phyloP scores from a whole-genome alignment of 1,284 basidiomycete genomes.

The Erythrobasidium hasegawianum region DNA sequence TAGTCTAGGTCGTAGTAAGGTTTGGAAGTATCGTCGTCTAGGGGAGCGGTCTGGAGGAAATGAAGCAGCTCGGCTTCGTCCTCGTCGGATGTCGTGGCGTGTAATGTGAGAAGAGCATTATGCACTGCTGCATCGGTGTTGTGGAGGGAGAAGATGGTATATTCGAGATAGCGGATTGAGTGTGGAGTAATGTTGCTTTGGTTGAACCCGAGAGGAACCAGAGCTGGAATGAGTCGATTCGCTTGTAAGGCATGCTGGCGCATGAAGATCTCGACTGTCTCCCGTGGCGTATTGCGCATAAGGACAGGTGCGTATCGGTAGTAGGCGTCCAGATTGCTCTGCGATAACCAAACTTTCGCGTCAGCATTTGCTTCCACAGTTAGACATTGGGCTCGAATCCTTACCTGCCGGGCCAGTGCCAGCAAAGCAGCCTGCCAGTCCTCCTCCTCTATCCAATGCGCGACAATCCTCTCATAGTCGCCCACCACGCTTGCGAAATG shows the following conservation, averaged over 20 bases:
- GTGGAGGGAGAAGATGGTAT: conserved; percentile 72
- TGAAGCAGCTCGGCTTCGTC: conserved; percentile 71
- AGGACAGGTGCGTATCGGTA: conserved; percentile 88
- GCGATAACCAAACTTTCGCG: conserved; percentile 50
- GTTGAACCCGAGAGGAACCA: conserved; percentile 70
- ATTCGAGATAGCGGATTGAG: conserved; percentile 79
- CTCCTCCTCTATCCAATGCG: conserved; percentile 87
- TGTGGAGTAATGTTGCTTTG: conserved; percentile 59
- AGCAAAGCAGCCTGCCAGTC: conserved; percentile 89
- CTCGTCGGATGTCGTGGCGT: conserved; percentile 56
- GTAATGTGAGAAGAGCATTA: conserved; percentile 87
- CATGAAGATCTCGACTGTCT: conserved; percentile 88
- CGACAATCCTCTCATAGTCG: conserved; percentile 80
- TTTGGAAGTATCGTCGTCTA: conserved; percentile 73
- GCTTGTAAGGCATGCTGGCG: conserved; percentile 75
- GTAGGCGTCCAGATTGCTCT: conserved; percentile 67
- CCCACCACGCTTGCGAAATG: conserved; percentile 80
- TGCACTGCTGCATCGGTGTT: conserved; percentile 83
- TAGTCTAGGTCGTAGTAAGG: conserved; percentile 98
- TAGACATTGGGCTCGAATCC: conserved; percentile 32
- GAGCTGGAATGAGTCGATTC: conserved; percentile 78
- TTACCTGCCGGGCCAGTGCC: conserved; percentile 76
- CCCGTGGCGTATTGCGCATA: conserved; percentile 77
- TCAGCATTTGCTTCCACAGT: neutral
- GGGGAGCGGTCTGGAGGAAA: conserved; percentile 79